phyloP scores from a whole-genome alignment of 2,329 filamentous ascomycete species.

The Calonectria henricotiae region DNA sequence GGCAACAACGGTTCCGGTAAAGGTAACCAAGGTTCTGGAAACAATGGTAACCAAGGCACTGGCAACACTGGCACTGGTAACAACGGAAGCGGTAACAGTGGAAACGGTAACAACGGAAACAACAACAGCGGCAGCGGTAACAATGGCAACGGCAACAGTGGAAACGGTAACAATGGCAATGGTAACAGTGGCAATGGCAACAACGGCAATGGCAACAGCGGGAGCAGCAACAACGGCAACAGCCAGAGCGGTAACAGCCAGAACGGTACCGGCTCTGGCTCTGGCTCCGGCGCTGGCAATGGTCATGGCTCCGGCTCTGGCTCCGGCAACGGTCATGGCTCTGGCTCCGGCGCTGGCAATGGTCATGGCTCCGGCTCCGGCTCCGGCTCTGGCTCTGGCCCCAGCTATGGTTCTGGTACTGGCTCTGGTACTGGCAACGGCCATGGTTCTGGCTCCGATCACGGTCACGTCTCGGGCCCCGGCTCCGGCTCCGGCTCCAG shows the following conservation, averaged over 20 bases:
- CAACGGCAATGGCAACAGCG: constrained; percentile 42
- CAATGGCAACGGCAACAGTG: constrained; percentile 63
- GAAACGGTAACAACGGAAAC: constrained; percentile 41
- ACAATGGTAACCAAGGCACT: constrained; percentile 19
- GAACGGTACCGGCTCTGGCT: constrained; percentile 57
- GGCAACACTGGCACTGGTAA: constrained; percentile 58
- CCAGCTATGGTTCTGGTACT: constrained; percentile 63
- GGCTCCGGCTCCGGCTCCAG: constrained; percentile 50
- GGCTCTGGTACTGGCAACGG: constrained; percentile 57
- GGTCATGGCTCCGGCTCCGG: not conserved
- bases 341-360: not conserved
- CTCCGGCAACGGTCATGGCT: too few relatives aligned
- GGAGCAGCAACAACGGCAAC: constrained; percentile 63
- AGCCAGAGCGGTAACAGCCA: constrained; percentile 48
- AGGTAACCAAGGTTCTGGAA: constrained; percentile 32
- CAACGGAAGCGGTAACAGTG: not conserved
- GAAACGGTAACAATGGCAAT: constrained; percentile 54
- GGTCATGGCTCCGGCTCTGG: not conserved
- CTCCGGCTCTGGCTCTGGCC: constrained; percentile 1
- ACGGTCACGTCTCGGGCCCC: not conserved
- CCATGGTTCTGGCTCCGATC: constrained; percentile 39
- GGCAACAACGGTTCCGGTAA: constrained; percentile 16
- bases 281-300: too few relatives aligned
- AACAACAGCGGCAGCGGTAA: constrained; percentile 49
- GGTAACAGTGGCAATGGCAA: constrained; percentile 48